phyloP scores from a whole-genome alignment of 352 stramenopile genomes.

The Phytophthora constricta region DNA sequence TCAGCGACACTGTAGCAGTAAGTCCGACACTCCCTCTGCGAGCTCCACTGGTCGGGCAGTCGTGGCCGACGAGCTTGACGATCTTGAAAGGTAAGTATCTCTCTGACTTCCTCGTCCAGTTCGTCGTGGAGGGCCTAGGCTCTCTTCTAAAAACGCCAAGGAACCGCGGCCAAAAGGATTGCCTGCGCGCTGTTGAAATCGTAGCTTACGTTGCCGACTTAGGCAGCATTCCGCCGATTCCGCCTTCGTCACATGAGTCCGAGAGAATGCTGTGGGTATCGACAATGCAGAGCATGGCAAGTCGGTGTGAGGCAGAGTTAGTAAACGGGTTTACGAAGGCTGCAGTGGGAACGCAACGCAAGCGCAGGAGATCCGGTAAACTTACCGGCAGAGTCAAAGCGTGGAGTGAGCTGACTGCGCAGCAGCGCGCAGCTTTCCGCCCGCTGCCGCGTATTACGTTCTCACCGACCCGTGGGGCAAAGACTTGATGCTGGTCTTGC shows the following conservation, averaged over 20 bases:
- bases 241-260: not conserved
- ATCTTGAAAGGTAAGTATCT: not conserved
- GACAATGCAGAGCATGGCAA: slow-evolving; percentile 10
- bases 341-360: not conserved
- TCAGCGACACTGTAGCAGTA: no score
- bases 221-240: not conserved
- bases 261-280: slow-evolving; percentile 1
- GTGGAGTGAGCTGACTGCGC: not conserved
- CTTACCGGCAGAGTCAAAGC: not conserved
- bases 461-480: no score
- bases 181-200: no score
- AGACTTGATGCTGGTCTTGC: no score
- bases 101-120: slow-evolving; percentile 12
- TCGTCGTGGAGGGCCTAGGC: slow-evolving; percentile 1
- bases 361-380: slow-evolving; percentile 1
- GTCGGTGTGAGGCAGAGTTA: slow-evolving; percentile 5
- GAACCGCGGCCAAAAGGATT: slow-evolving; percentile 7
- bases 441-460: not conserved
- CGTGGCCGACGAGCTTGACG: slow-evolving; percentile 1
- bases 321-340: not conserved
- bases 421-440: not conserved
- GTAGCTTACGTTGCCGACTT: no score
- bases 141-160: not conserved
- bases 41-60: not conserved
- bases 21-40: not conserved